Conservation (phyloP, 257 asterid species). For the Primulina tabacum region DNA sequence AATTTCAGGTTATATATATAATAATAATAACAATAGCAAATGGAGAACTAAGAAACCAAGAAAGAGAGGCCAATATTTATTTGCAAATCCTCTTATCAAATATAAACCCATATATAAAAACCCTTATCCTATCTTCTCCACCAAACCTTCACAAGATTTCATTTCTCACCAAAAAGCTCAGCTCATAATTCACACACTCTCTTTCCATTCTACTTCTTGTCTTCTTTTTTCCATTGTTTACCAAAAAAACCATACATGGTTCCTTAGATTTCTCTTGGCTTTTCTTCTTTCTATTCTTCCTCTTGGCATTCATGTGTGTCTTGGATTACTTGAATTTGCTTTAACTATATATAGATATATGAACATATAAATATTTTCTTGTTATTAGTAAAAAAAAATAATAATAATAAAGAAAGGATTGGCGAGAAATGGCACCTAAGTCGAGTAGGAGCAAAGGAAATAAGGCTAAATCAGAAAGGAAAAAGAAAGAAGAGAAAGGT, state of each 20-base stretch:
- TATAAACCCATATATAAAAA: constrained; percentile 30
- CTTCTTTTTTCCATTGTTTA: constrained; percentile 29
- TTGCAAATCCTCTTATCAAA: constrained; percentile 39
- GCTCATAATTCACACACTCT: background rate
- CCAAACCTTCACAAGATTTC: constrained; percentile 36
- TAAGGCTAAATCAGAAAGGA: constrained; percentile 72
- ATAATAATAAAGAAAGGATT: background rate
- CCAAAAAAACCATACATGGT: background rate
- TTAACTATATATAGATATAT: background rate
- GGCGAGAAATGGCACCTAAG: constrained; percentile 80
- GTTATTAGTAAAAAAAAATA: too few species aligned
- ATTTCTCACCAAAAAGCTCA: constrained; percentile 17
- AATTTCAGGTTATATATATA: too few species aligned
- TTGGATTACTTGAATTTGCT: background rate
- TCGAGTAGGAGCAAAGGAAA: constrained; percentile 79
- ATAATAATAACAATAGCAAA: too few species aligned
- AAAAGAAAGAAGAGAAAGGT: constrained; percentile 98
- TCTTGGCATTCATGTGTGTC: background rate
- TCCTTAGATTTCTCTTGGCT: too few species aligned
- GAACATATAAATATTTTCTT: too few species aligned
- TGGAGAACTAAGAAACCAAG: constrained; percentile 27
- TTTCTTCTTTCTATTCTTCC: too few species aligned
- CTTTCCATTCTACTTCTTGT: background rate
- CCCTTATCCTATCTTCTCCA: constrained; percentile 67
- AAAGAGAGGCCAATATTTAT: constrained; percentile 73